Base-by-base conservation (phyloP, 2,329 filamentous ascomycete species). In the Ceratocystis ficicola region DNA sequence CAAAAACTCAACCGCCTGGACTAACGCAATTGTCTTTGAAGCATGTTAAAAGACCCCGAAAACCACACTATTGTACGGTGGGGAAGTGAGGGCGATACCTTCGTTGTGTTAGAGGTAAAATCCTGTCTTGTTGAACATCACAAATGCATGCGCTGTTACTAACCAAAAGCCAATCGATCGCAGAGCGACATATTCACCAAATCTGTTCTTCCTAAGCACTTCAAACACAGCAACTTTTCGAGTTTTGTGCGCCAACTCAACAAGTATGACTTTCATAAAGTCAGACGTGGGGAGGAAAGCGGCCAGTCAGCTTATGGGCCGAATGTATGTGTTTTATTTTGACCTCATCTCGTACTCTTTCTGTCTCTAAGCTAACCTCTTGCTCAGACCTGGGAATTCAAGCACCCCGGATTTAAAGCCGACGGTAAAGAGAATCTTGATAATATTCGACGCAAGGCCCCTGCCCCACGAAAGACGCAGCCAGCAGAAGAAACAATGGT, bases 121-220 rank as follows among this genome's bases (percentile, higher is more conserved):
- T 68, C 22, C 10, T 15, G 8, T 52, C 25, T 46, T 64, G 25
- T 65, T 48, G 20, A 12, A 22, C 46, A 50, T 28, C 3, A n/a
- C 52, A 36, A 30, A 55, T 41, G 66, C 67, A 64, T 30, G 50
- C n/a, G 50, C 22, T 52, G 57, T 60, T 44, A 61, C 63, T 57
- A 17, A 63, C 22, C 20, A 30, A 22, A 60, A 61, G 20, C 60
- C 63, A 63, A 64, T 32, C 30, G 17, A 8, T 32, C 25, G 25
- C 74, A 96, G 93, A 95, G 95, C 75, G 93, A 97, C 75, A 96
- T 95, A 75, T 99, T 99, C 73, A 97, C 94, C 25, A 96, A 96
- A 75, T 88, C 89, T 48, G 95, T 99, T 71, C 84, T 99, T 17
- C 94, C 94, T 1, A 96, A 97, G 74, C 91, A 97, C 73, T 99